Evolutionary conservation across 441 rosid genomes (phyloP), one percentile per base, ranked within the genome.

Genomic region (Erysimum pusillum): DNA sequence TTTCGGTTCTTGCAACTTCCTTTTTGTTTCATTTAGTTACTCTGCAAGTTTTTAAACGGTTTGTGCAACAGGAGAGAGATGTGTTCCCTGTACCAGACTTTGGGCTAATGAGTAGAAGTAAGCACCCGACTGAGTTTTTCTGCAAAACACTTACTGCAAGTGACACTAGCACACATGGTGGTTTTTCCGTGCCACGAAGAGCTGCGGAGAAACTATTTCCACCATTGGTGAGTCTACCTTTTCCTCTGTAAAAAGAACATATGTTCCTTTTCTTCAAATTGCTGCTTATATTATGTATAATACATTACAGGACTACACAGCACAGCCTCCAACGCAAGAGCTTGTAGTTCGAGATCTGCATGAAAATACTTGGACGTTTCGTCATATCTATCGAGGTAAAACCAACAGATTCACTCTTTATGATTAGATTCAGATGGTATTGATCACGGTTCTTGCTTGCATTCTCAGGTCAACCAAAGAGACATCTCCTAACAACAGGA

Each of bases 131-230:
- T 74, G 99, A 92, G 71, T 90, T 88, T 83, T 95, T 95, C 88
- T 95, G 99, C 84, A 95, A 95, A 80, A 94, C 88, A 5, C 85
- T 94, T 62, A 94, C 97, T 5, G 97, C 98, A 41, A 94, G 98
- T 76, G 98, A 94, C 76, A 95, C 97, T 22, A 95, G 99, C 57
- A 95, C 99, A 9, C 99, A 95, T 76, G 99, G 99, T 74, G 99
- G 99, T 67, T 95, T 95, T 81, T 95, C 99, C 0, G 98, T 95
- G 78, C 99, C 99, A 44, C 89, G 99, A n/a, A 83, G 98, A 77
- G 99, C 98, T 13, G 99, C 99, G 13, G 99, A 95, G 76, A 95
- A 95, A 87, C 98, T 95, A 57, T 95, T 95, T 77, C 98, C 99
- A 80, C 83, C 89, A 2, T 67, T 91, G 91, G 99, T 95, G 65